A percentile compares a stretch with the other conserved stretches of the same genome.
phyloP scores from a whole-genome alignment of 805 yeast genomes.

The Cyberlindnera lachancei region DNA sequence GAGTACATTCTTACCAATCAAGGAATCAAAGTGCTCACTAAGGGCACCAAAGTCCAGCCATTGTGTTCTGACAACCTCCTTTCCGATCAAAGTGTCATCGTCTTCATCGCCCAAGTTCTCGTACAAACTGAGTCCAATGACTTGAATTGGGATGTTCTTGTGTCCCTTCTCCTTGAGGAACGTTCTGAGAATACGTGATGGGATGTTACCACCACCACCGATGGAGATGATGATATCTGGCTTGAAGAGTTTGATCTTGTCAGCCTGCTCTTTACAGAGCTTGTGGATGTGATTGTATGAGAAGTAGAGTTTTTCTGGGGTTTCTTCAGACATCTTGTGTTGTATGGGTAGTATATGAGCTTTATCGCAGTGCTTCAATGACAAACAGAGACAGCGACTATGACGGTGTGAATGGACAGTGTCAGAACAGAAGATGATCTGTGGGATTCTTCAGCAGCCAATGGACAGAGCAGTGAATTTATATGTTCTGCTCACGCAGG shows the following conservation, averaged over 20 bases:
- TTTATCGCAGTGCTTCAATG: neutral
- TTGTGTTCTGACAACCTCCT: conserved; percentile 80
- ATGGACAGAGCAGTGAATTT: too few species aligned
- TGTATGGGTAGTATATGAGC: neutral
- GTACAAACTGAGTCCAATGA: conserved; percentile 58
- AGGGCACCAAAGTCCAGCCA: conserved; percentile 82
- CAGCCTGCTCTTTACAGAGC: conserved; percentile 65
- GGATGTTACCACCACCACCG: conserved; percentile 71
- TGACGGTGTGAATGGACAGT: too few species aligned
- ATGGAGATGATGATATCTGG: conserved; percentile 59
- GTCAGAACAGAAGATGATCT: too few species aligned
- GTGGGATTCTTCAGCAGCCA: too few species aligned
- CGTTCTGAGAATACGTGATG: conserved; percentile 53
- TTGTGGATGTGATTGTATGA: conserved; percentile 80
- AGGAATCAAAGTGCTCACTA: conserved; percentile 59
- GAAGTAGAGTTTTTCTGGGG: conserved; percentile 47
- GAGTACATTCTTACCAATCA: conserved; percentile 73
- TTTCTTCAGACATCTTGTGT: conserved; percentile 1
- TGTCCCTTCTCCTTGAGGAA: conserved; percentile 51
- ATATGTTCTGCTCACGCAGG: too few species aligned
- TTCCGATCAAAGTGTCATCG: conserved; percentile 48
- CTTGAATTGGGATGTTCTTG: conserved; percentile 64
- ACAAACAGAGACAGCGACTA: too few species aligned
- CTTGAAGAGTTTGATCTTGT: conserved; percentile 33
- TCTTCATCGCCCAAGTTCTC: conserved; percentile 44